Conservation (phyloP, 495 filamentous ascomycete genomes). For the Melanomma pulvis-pyrius region DNA sequence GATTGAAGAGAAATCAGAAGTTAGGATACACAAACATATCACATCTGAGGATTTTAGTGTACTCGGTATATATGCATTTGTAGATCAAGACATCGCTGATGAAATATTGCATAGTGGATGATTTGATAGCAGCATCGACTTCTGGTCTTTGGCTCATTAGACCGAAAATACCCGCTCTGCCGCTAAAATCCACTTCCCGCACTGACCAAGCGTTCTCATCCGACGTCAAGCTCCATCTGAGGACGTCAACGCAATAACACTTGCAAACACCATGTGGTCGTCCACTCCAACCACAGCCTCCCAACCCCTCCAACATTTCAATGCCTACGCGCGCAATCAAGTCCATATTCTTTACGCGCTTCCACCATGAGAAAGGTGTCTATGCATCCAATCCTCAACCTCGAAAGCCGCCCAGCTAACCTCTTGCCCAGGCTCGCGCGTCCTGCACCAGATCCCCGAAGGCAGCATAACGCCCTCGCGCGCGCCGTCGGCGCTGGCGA, state of each 20-base stretch:
- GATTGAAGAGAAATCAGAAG: too few relatives aligned
- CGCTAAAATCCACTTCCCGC: too few relatives aligned
- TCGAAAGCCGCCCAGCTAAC: constrained; percentile 4
- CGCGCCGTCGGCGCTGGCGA: constrained; percentile 51
- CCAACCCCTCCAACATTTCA: background rate
- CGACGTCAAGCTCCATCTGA: background rate
- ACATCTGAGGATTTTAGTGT: too few relatives aligned
- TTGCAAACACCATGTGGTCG: background rate
- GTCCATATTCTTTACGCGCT: constrained; percentile 92
- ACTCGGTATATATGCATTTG: too few relatives aligned
- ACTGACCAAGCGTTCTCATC: background rate
- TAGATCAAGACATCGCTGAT: too few relatives aligned
- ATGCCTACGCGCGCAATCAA: constrained; percentile 69
- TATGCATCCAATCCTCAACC: constrained; percentile 1
- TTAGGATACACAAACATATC: too few relatives aligned
- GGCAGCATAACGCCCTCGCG: constrained; percentile 70
- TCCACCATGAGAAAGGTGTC: constrained; percentile 85
- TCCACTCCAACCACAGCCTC: background rate
- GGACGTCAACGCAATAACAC: background rate
- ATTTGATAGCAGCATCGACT: too few relatives aligned
- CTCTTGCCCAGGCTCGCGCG: constrained; percentile 66
- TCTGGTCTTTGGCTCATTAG: too few relatives aligned
- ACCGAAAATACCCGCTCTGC: too few relatives aligned
- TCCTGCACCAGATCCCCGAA: constrained; percentile 73
- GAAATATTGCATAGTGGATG: too few relatives aligned